Base-by-base conservation (phyloP, 2,329 filamentous ascomycete genomes). In the Fusarium begoniae region DNA sequence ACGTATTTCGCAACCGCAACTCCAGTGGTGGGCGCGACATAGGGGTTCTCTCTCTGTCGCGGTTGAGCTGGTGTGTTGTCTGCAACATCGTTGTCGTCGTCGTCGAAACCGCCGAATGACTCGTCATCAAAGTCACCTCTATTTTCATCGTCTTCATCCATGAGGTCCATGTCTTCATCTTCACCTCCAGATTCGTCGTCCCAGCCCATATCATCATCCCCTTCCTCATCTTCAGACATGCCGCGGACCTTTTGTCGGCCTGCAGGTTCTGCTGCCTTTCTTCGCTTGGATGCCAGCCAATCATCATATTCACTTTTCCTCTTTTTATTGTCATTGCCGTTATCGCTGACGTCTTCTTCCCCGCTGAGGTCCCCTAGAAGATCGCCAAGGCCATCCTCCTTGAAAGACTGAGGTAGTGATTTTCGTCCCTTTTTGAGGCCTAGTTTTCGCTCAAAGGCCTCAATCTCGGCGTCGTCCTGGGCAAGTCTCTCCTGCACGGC, bases 391-490 rank as follows among this genome's bases (percentile, higher is more conserved):
- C 95, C 96, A 79, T 98, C 95, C 12, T 97, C 93, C 26, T 90
- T 88, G 76, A 95, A 94, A 0, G 90, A 87, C 74, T 93, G 92
- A 0, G 92, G 91, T 10, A 94, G 82, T 38, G 89, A 91, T 79
- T 94, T 97, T 69, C 92, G 92, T 30, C 90, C 90, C 79, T 92
- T 94, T 74, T 88, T 91, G 40, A 98, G 88, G 0, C 96, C 96
- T 7, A 99, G 85, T 79, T 94, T 97, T 81, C 92, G 95, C 84
- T 99, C 96, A 38, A 98, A 85, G 6, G 91, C 91, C 26, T 92
- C 92, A 75, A 99, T 98, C 76, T 98, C 94, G 5, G 91, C 93
- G 78, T 98, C 95, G 66, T 99, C 96, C 70, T 94, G 87, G 2
- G 90, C 91, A 9, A 98, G 84, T 75, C 88, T 78, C 87, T 90